Conservation (phyloP, 1,139 yeast species). For the Protomyces pachydermus region DNA sequence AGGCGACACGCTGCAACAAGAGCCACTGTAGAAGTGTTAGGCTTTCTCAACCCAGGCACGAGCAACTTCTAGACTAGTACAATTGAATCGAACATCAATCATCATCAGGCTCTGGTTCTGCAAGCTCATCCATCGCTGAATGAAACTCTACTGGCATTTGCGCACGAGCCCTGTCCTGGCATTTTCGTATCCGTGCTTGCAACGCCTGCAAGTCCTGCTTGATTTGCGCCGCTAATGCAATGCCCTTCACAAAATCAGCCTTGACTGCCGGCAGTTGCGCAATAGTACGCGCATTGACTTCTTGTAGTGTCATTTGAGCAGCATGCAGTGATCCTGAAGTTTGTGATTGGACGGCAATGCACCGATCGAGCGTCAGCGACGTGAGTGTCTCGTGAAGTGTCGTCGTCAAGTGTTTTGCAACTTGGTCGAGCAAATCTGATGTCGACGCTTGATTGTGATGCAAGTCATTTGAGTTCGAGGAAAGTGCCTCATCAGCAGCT, state of each 20-base stretch:
- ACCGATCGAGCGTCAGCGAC: constrained; percentile 9
- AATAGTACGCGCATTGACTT: constrained; percentile 1
- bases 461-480: background rate
- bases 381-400: constrained; percentile 12
- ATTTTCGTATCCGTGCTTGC: constrained; percentile 10
- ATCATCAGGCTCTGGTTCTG: background rate
- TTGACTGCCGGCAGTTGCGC: constrained; percentile 3
- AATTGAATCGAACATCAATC: no score
- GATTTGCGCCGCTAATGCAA: constrained; percentile 3
- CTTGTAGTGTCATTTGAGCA: background rate
- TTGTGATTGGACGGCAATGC: constrained; percentile 16
- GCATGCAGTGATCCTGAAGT: constrained; percentile 12
- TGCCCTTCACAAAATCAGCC: constrained; percentile 13
- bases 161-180: constrained; percentile 4
- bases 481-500: background rate
- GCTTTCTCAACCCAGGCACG: no score
- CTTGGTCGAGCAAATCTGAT: background rate
- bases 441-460: background rate
- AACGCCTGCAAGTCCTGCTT: constrained; percentile 2
- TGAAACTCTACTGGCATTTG: constrained; percentile 20
- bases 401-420: constrained; percentile 2
- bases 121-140: constrained; percentile 3
- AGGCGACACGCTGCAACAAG: no score
- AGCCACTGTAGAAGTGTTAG: no score
- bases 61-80: no score